A percentile compares a stretch with the other conserved stretches of the same genome.
phyloP scores from a whole-genome alignment of 169 alveolate genomes.

The Plasmodium relictum region DNA sequence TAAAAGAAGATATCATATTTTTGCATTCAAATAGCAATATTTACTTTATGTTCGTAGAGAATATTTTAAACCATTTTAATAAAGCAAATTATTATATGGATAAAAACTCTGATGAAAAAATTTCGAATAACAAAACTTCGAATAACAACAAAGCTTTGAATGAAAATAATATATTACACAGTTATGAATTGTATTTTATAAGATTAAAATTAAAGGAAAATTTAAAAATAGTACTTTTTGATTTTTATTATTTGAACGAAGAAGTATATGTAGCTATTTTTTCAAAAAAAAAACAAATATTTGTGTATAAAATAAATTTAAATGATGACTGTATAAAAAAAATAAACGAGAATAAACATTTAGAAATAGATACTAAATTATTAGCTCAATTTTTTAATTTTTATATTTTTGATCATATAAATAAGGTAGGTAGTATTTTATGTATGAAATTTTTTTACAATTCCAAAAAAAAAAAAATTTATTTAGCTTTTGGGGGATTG shows the following conservation, averaged over 20 bases:
- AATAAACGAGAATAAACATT: neutral
- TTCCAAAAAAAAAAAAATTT: conserved; percentile 20
- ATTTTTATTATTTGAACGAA: conserved; percentile 22
- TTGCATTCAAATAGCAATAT: conserved; percentile 37
- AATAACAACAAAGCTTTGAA: neutral
- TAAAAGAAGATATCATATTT: conserved; percentile 23
- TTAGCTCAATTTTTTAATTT: conserved; percentile 53
- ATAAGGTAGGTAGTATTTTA: conserved; percentile 69
- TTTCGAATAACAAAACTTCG: neutral
- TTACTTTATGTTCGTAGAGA: conserved; percentile 16
- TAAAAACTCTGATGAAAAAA: neutral
- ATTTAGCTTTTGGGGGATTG: conserved; percentile 65
- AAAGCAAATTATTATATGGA: too few species aligned
- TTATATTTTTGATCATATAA: conserved; percentile 55
- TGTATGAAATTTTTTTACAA: conserved; percentile 72
- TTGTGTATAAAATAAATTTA: conserved; percentile 22
- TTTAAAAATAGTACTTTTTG: conserved; percentile 50
- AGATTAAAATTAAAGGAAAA: conserved; percentile 14
- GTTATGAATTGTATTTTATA: conserved; percentile 6
- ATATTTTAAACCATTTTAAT: neutral
- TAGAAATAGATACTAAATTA: conserved; percentile 29
- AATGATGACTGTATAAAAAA: neutral
- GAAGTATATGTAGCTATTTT: conserved; percentile 42
- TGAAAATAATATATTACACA: neutral
- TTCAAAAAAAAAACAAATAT: conserved; percentile 47